These are phyloP conservation scores for Porodaedalea pini DNA, from an alignment of 1,284 basidiomycete genomes.

Conservation along the genomic window DNA sequence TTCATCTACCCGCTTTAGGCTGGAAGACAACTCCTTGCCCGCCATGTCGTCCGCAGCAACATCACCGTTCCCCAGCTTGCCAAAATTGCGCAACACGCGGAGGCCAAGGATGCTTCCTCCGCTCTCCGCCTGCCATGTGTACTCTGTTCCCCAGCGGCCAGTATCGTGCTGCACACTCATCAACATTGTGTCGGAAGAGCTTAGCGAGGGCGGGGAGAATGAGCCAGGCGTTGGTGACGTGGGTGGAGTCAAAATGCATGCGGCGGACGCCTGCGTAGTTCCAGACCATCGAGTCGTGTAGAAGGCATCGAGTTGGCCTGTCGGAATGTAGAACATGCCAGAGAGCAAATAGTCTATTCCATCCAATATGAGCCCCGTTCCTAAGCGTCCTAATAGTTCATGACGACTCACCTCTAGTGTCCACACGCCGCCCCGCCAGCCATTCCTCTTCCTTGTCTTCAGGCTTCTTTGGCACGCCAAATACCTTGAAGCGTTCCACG, in stretches of 20 bases:
- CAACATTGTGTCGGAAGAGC: constrained; percentile 71
- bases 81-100: constrained; percentile 92
- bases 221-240: constrained; percentile 11
- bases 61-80: constrained; percentile 44
- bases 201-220: neutral
- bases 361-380: constrained; percentile 13
- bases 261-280: constrained; percentile 67
- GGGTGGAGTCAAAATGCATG: constrained; percentile 48
- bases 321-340: constrained; percentile 88
- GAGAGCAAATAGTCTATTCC: constrained; percentile 83
- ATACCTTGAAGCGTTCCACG: constrained; percentile 80
- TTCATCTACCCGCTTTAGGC: constrained; percentile 75
- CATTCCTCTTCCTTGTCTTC: constrained; percentile 75
- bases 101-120: constrained; percentile 79
- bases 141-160: constrained; percentile 91
- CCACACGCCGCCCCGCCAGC: constrained; percentile 72
- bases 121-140: constrained; percentile 92
- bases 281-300: constrained; percentile 79
- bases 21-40: constrained; percentile 28
- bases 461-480: constrained; percentile 72
- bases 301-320: constrained; percentile 83
- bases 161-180: constrained; percentile 89
- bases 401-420: constrained; percentile 64
- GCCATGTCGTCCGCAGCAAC: constrained; percentile 30
- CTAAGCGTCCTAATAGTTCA: constrained; percentile 22